phyloP scores from a whole-genome alignment of 2,329 filamentous ascomycete species.

The Neoarthrinium moseri region DNA sequence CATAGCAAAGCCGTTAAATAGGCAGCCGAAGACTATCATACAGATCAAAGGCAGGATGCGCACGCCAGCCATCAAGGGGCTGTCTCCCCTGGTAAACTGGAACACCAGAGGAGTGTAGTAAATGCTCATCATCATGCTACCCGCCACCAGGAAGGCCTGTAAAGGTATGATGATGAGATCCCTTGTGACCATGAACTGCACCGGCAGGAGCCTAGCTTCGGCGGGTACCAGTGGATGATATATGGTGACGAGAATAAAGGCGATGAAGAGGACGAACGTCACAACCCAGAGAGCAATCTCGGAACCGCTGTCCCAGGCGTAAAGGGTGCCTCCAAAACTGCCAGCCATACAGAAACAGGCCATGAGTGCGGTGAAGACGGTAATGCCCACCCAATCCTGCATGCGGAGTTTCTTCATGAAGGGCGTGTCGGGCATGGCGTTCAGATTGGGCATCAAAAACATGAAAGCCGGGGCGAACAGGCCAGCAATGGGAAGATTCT shows the following conservation, averaged over 20 bases:
- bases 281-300: conserved; percentile 45
- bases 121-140: conserved; percentile 14
- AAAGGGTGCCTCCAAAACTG: conserved; percentile 47
- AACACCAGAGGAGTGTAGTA: conserved; percentile 51
- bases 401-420: conserved; percentile 25
- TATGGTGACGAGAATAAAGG: conserved; percentile 40
- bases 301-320: conserved; percentile 39
- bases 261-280: conserved; percentile 36
- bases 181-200: conserved; percentile 32
- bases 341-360: conserved; percentile 44
- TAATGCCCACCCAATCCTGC: conserved; percentile 42
- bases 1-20: conserved; percentile 2
- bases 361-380: conserved; percentile 39
- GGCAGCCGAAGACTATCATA: neutral
- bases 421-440: conserved; percentile 11
- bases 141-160: conserved; percentile 14
- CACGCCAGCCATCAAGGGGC: conserved; percentile 32
- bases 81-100: conserved; percentile 42
- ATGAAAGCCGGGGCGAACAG: conserved; percentile 27
- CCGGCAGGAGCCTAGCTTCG: conserved; percentile 35
- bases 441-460: conserved; percentile 23
- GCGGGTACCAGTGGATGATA: conserved; percentile 35
- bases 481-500: conserved; percentile 46
- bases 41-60: conserved; percentile 14
- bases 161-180: conserved; percentile 16